phyloP scores from a whole-genome alignment of 2,329 filamentous ascomycete species.

The Rutstroemia sp. region DNA sequence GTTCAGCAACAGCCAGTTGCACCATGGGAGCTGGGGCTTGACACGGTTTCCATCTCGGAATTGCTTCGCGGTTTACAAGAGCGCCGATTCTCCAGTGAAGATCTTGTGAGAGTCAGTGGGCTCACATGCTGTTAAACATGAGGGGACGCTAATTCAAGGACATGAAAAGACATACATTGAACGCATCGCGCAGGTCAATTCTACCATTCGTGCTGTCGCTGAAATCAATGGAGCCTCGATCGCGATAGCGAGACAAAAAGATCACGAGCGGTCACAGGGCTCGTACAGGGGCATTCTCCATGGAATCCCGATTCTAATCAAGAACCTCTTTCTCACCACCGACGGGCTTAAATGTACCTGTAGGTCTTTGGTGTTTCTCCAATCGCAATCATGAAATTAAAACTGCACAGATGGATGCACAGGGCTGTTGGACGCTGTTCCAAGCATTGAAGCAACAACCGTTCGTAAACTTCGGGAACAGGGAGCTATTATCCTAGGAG shows the following conservation, averaged over 20 bases:
- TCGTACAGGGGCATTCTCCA: slow-evolving; percentile 36
- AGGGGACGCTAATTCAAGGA: neutral
- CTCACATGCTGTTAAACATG: neutral
- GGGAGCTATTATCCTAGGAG: slow-evolving; percentile 13
- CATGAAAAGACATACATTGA: slow-evolving; percentile 2
- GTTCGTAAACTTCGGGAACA: slow-evolving; percentile 6
- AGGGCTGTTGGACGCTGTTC: slow-evolving; percentile 43
- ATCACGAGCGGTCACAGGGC: slow-evolving; percentile 13
- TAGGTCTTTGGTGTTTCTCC: slow-evolving; percentile 25
- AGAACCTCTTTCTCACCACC: slow-evolving; percentile 55
- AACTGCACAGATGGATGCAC: slow-evolving; percentile 26
- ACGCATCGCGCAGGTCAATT: slow-evolving; percentile 6
- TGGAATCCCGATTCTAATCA: slow-evolving; percentile 50
- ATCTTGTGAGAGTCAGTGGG: slow-evolving; percentile 1
- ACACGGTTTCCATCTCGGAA: neutral
- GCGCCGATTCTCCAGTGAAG: slow-evolving; percentile 1
- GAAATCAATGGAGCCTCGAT: slow-evolving; percentile 19
- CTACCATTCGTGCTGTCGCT: slow-evolving; percentile 5
- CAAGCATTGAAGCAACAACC: slow-evolving; percentile 46
- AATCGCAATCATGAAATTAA: neutral
- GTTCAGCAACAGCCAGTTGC: neutral
- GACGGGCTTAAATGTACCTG: slow-evolving; percentile 44
- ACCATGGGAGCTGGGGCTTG: neutral
- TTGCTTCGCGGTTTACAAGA: neutral
- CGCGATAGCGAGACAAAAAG: slow-evolving; percentile 13